These are phyloP conservation scores for Cladosporium sp. DNA, from an alignment of 2,329 filamentous ascomycete genomes.

Conservation along the genomic window DNA sequence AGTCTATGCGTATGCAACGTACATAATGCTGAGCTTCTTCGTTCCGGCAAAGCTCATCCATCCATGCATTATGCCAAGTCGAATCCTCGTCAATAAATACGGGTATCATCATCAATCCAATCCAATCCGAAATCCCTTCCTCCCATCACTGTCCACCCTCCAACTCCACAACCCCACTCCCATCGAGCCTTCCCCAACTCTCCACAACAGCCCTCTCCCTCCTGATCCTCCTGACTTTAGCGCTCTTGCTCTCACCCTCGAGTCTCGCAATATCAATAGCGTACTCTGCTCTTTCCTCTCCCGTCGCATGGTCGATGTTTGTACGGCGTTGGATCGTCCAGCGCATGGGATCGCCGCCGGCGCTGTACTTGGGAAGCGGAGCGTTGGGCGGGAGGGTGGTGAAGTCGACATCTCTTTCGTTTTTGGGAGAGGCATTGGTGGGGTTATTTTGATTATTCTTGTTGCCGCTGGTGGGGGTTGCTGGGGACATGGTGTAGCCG, in stretches of 20 bases:
- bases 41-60: no score
- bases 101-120: no score
- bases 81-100: no score
- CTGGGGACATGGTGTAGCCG: not conserved
- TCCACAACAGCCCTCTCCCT: slow-evolving; percentile 12
- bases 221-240: not conserved
- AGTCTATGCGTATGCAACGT: no score
- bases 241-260: slow-evolving; percentile 17
- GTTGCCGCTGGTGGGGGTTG: not conserved
- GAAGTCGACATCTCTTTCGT: not conserved
- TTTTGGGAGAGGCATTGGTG: not conserved
- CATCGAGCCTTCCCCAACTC: not conserved
- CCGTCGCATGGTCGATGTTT: not conserved
- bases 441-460: not conserved
- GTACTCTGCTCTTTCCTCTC: not conserved
- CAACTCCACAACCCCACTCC: slow-evolving; percentile 1
- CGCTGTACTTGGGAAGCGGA: not conserved
- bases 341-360: not conserved
- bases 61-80: no score
- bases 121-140: not conserved
- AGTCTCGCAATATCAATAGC: slow-evolving; percentile 1
- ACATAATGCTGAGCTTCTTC: no score
- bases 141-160: not conserved
- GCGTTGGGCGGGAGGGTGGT: not conserved
- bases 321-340: slow-evolving; percentile 1